A percentile compares a stretch with the other conserved stretches of the same genome.
Evolutionary conservation across 1,284 basidiomycete species (phyloP).

Genomic region (Microstroma glucosiphilum): DNA sequence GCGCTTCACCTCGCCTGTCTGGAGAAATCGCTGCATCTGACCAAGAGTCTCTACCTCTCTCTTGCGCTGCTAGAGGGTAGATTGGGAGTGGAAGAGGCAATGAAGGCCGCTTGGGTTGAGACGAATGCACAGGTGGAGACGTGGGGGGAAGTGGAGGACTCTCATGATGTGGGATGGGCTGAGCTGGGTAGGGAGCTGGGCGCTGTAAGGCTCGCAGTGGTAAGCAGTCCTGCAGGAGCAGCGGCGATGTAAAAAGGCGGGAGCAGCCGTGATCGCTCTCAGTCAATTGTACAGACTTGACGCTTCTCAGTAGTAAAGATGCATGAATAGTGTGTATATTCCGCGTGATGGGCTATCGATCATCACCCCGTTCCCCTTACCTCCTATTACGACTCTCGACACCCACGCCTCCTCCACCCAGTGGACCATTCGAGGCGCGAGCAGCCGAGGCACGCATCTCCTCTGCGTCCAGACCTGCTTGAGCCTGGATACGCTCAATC

Average conservation of each 20-base stretch:
- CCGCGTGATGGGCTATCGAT: too few species aligned
- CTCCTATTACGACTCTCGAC: constrained; percentile 45
- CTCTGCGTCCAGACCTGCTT: constrained; percentile 78
- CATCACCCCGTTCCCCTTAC: constrained; percentile 10
- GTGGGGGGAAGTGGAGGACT: constrained; percentile 99
- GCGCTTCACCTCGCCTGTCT: constrained; percentile 58
- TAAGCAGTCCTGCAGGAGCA: not conserved
- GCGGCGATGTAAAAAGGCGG: not conserved
- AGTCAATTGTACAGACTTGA: too few species aligned
- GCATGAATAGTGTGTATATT: too few species aligned
- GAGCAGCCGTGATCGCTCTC: too few species aligned
- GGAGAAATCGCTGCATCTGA: constrained; percentile 80
- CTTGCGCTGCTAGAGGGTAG: constrained; percentile 73
- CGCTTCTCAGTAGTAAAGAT: too few species aligned
- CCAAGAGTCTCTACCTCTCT: constrained; percentile 85
- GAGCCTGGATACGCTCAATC: constrained; percentile 74
- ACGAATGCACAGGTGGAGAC: constrained; percentile 87
- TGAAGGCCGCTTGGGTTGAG: constrained; percentile 80
- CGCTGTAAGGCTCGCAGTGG: constrained; percentile 19
- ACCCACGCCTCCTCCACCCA: constrained; percentile 39
- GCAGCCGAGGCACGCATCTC: constrained; percentile 61
- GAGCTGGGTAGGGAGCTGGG: constrained; percentile 79
- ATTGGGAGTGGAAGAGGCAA: constrained; percentile 75
- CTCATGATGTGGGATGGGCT: constrained; percentile 71
- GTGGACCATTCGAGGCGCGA: constrained; percentile 22